These are phyloP conservation scores for Cinnamomum chago DNA, from an alignment of 164 flowering plant species.

Conservation along the genomic window DNA sequence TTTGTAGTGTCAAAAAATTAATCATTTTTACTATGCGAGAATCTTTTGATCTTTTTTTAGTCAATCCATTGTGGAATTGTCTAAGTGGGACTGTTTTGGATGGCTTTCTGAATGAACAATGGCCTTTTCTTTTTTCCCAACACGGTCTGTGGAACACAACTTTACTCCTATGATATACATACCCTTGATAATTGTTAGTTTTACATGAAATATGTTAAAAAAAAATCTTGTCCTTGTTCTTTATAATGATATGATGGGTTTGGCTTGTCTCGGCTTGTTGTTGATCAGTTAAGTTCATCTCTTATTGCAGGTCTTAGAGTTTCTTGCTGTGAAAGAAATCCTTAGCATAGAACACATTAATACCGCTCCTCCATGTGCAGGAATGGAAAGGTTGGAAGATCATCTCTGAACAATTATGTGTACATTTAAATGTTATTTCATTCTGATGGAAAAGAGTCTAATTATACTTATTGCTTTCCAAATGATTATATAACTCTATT, in stretches of 20 bases:
- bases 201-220: background rate
- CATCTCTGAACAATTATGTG: background rate
- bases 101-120: too few species aligned
- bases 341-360: constrained; percentile 68
- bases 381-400: constrained; percentile 80
- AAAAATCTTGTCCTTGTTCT: background rate
- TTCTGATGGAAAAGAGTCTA: background rate
- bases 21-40: too few species aligned
- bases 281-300: background rate
- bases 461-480: background rate
- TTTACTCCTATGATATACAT: background rate
- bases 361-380: constrained; percentile 71
- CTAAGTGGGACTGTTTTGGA: too few species aligned
- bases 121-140: too few species aligned
- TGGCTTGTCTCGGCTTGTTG: background rate
- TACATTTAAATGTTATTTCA: background rate
- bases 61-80: too few species aligned
- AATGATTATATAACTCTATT: too few species aligned
- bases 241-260: background rate
- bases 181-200: background rate
- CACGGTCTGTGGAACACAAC: too few species aligned
- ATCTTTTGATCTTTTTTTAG: too few species aligned
- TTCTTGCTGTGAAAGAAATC: constrained; percentile 57
- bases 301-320: constrained; percentile 43
- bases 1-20: too few species aligned